Percentiles rank a stretch among this genome's conserved stretches.
Conservation (phyloP, 2,329 filamentous ascomycete genomes). For the Parafenestella ontariensis region DNA sequence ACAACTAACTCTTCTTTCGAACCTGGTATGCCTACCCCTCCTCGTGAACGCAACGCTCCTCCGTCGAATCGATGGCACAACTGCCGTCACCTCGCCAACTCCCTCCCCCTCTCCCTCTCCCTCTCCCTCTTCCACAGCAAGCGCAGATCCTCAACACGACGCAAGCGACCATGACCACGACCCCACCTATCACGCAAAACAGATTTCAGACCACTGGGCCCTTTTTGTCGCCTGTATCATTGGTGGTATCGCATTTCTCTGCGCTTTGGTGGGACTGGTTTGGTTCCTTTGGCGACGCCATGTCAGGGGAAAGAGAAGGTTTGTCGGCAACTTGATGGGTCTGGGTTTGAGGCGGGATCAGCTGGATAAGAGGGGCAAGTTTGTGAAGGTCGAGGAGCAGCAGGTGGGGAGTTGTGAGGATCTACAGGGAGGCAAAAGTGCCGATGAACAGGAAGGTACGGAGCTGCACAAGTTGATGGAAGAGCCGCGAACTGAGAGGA, state of each 20-base stretch:
- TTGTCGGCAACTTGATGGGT: conserved; percentile 1
- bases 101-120: too few relatives aligned
- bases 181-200: background rate
- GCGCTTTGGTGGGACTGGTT: background rate
- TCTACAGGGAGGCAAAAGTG: background rate
- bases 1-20: background rate
- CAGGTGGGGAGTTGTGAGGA: background rate
- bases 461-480: background rate
- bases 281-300: background rate
- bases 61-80: background rate
- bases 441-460: background rate
- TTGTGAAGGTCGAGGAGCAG: background rate
- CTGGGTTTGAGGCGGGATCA: background rate
- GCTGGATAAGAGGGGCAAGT: background rate
- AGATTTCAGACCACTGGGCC: background rate
- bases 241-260: background rate
- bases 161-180: background rate
- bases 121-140: background rate
- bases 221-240: background rate
- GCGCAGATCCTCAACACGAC: background rate
- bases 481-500: background rate
- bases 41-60: background rate
- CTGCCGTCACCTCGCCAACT: background rate
- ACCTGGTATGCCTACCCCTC: background rate
- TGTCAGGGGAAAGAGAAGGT: background rate